Conservation (phyloP, 495 filamentous ascomycete genomes). For the Trichoderma reesei region DNA sequence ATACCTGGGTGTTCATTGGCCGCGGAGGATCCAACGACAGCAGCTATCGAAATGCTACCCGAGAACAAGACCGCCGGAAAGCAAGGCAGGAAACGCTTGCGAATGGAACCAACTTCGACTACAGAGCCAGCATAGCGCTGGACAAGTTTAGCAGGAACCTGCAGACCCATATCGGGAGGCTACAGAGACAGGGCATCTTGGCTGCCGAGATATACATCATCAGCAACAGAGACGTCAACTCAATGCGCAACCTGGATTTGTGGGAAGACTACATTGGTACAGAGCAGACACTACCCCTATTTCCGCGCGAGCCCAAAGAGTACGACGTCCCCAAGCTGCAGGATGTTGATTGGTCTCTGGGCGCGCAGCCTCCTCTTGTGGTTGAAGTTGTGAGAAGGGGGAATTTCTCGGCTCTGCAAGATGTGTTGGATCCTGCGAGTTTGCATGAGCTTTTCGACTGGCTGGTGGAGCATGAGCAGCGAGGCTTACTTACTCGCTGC, state of each 20-base stretch:
- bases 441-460: slow-evolving; percentile 22
- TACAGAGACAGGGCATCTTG: slow-evolving; percentile 30
- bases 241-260: slow-evolving; percentile 35
- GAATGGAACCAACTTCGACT: slow-evolving; percentile 31
- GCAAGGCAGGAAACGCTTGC: slow-evolving; percentile 30
- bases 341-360: slow-evolving; percentile 22
- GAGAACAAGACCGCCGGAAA: slow-evolving; percentile 25
- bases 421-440: slow-evolving; percentile 16
- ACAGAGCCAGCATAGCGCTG: slow-evolving; percentile 34
- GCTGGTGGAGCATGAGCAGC: slow-evolving; percentile 23
- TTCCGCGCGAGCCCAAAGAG: slow-evolving; percentile 29
- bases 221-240: slow-evolving; percentile 39
- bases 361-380: slow-evolving; percentile 19
- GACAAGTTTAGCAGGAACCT: slow-evolving; percentile 36
- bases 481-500: slow-evolving; percentile 17
- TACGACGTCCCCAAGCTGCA: slow-evolving; percentile 29
- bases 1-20: slow-evolving; percentile 36
- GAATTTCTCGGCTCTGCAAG: slow-evolving; percentile 19
- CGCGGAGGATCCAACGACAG: slow-evolving; percentile 29
- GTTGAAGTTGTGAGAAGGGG: slow-evolving; percentile 21
- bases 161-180: slow-evolving; percentile 31
- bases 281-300: slow-evolving; percentile 32
- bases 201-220: slow-evolving; percentile 44
- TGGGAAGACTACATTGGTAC: slow-evolving; percentile 42
- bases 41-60: slow-evolving; percentile 24